Base-by-base conservation (phyloP, 495 filamentous ascomycete species). In the Barbatosphaeria neglecta region DNA sequence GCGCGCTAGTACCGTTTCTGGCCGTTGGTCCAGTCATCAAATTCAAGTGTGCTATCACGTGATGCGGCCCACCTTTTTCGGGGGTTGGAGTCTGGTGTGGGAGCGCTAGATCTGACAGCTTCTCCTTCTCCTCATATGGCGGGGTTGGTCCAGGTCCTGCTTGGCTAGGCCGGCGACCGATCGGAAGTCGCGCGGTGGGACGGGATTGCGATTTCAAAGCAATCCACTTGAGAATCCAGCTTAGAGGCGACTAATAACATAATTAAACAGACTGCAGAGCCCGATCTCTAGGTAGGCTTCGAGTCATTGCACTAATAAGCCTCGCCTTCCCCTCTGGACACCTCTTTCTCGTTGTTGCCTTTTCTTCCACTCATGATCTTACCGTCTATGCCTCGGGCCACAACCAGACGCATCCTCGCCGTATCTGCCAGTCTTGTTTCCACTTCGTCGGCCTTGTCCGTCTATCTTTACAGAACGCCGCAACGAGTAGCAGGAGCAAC, bases 131-230 rank as follows among this genome's bases (percentile, higher is more conserved):
- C n/a, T n/a, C n/a, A n/a, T n/a, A n/a, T n/a, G n/a, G n/a, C n/a
- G n/a, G n/a, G n/a, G n/a, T n/a, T n/a, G n/a, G n/a, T n/a, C n/a
- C n/a, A n/a, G n/a, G n/a, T n/a, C n/a, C n/a, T n/a, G n/a, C n/a
- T n/a, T n/a, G 31, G 31, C 31, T 31, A 13, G 27, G 9, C 27
- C 9, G 27, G 27, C 2, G 27, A 16, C 15, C 27, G 38, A 33
- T 33, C 19, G 22, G 42, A 47, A 24, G 37, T 18, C 24, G 25
- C 13, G 23, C 23, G 22, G 44, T 52, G 45, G 39, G 23, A 53
- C 49, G 49, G 55, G 53, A 46, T 43, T 41, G 42, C 52, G 63
- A 68, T 68, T 68, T 68, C 65, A 68, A 68, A 68, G 59, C 65
- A 68, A 48, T 15, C 25, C 19, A 16, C 18, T 23, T 11, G 20